phyloP scores from a whole-genome alignment of 176 grass and related monocot species.

The Bromus sterilis region DNA sequence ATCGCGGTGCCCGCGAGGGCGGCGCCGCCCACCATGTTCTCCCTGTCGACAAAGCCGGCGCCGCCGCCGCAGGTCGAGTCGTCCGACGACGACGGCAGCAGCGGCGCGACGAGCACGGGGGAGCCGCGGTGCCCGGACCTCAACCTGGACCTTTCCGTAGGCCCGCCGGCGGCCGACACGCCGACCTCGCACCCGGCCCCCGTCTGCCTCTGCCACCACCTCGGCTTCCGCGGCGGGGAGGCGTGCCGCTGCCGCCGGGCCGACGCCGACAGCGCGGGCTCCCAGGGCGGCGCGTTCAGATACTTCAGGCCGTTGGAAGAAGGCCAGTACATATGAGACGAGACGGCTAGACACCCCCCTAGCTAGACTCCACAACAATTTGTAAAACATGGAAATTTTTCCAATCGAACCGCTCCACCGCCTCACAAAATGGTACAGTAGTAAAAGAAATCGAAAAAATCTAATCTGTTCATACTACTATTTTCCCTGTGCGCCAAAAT shows the following conservation, averaged over 20 bases:
- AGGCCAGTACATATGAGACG: constrained; percentile 51
- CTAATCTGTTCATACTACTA: background rate
- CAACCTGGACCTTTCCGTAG: constrained; percentile 77
- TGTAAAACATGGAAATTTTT: constrained; percentile 17
- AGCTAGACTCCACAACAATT: constrained; percentile 3
- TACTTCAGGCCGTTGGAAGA: constrained; percentile 62
- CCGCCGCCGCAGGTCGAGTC: background rate
- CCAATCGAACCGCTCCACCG: background rate
- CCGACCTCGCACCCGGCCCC: constrained; percentile 20
- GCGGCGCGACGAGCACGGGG: constrained; percentile 31
- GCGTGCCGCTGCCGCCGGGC: constrained; percentile 58
- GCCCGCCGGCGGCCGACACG: constrained; percentile 35
- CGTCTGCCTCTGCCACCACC: constrained; percentile 75
- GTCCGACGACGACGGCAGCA: constrained; percentile 28
- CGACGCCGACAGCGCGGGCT: constrained; percentile 12
- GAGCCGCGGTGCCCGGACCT: constrained; percentile 77
- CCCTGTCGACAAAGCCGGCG: background rate
- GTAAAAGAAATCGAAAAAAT: background rate
- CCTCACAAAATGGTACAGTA: background rate
- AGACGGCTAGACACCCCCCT: background rate
- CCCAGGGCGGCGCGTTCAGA: constrained; percentile 21
- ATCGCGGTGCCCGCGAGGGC: background rate
- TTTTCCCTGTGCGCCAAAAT: background rate
- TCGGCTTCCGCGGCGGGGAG: constrained; percentile 47
- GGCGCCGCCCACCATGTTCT: background rate